phyloP scores from a whole-genome alignment of 1,284 basidiomycete genomes.

The Cystobasidium sp. region DNA sequence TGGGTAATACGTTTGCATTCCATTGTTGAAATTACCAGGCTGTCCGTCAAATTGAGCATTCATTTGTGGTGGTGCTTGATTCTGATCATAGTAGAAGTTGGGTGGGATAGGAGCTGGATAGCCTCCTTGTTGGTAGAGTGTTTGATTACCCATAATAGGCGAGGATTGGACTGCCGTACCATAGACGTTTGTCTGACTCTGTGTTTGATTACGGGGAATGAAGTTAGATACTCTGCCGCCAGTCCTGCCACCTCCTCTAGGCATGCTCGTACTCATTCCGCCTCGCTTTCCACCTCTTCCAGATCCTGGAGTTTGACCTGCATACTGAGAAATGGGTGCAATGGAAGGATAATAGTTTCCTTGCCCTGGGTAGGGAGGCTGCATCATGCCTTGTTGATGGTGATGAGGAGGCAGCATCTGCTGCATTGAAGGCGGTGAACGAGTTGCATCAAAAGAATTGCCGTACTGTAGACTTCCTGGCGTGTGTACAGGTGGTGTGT shows the following conservation, averaged over 20 bases:
- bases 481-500: neutral
- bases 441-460: neutral
- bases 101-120: neutral
- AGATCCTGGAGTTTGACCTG: neutral
- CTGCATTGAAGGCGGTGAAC: neutral
- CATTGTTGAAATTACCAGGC: neutral
- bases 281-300: slow-evolving; percentile 4
- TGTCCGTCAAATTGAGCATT: slow-evolving; percentile 1
- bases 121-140: slow-evolving; percentile 7
- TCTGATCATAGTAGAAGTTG: slow-evolving; percentile 8
- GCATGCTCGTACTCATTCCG: slow-evolving; percentile 7
- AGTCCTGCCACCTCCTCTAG: neutral
- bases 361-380: neutral
- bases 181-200: slow-evolving; percentile 1
- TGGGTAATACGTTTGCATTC: slow-evolving; percentile 7
- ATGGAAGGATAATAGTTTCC: slow-evolving; percentile 7
- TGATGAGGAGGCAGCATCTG: neutral
- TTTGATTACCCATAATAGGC: slow-evolving; percentile 15
- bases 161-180: neutral
- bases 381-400: neutral
- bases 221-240: neutral
- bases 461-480: neutral
- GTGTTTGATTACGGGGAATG: neutral
- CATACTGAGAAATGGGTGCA: neutral
- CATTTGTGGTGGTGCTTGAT: neutral